Base-by-base conservation (phyloP, 1,139 yeast species). In the Scheffersomyces illinoinensis region DNA sequence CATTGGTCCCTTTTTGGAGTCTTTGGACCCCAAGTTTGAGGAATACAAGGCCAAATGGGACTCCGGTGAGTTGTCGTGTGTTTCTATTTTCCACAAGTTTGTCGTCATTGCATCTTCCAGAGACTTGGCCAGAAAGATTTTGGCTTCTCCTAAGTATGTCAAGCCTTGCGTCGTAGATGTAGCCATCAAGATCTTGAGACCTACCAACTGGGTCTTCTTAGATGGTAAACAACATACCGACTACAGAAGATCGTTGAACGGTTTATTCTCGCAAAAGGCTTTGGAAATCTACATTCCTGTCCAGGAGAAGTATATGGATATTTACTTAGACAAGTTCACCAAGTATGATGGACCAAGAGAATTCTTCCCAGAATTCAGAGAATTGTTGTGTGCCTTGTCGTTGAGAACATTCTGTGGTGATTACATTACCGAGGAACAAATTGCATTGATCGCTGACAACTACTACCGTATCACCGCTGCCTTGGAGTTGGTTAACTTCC, bases 151-250 rank as follows among this genome's bases (percentile, higher is more conserved):
- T 47, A 83, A 86, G 59, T 95, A 83, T 71, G 98, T 92, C 61
- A 93, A 93, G 74, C 99, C 99, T 7, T 95, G 99, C 80, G 97
- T 95, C 61, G 99, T 95, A 64, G 99, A 95, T 72, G 98, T 93
- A 58, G 99, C 98, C 21, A 82, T 87, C 65, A 95, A 93, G 78
- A 91, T 95, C 66, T 81, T 95, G 70, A 86, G 98, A 76, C 98
- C 98, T 53, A 83, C 95, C 56, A 95, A 93, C 80, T 95, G 99
- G 99, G 99, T 95, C 54, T 95, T 95, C 74, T 78, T 93, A 70
- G 99, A 95, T 71, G 99, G 99, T 66, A 92, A 93, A 79, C 96
- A 87, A 46, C 99, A 95, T 71, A 86, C 88, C 61, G 99, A 95
- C 75, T 95, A 93, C 78, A 88, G 99, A 76, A 88, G 89, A 72